Percentiles rank a stretch among this genome's conserved stretches.
Evolutionary conservation across 139 green algal species (phyloP).

Genomic region (Raphidocelis subcapitata): DNA sequence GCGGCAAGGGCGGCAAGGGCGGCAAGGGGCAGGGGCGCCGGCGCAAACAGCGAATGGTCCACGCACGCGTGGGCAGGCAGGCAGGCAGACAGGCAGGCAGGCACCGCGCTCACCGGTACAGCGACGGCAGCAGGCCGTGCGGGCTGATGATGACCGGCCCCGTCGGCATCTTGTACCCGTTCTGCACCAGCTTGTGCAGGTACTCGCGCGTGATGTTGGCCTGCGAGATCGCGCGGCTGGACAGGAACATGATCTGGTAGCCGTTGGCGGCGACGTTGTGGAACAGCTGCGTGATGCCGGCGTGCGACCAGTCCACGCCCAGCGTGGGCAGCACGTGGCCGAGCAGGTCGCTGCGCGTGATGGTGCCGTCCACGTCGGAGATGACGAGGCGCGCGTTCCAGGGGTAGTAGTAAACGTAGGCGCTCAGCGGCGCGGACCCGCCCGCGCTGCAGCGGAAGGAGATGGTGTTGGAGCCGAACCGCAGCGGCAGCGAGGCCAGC

Average conservation of each 20-base stretch:
- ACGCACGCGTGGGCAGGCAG: too few species aligned
- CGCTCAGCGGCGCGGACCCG: slow-evolving; percentile 47
- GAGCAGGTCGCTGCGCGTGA: slow-evolving; percentile 86
- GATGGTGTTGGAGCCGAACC: slow-evolving; percentile 79
- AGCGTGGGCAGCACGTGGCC: slow-evolving; percentile 89
- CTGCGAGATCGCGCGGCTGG: slow-evolving; percentile 55
- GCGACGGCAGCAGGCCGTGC: slow-evolving; percentile 86
- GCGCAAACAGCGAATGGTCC: too few species aligned
- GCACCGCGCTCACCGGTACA: slow-evolving; percentile 84
- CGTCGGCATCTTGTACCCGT: slow-evolving; percentile 66
- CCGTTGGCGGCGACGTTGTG: slow-evolving; percentile 73
- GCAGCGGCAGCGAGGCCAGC: slow-evolving; percentile 66
- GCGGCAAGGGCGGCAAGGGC: slow-evolving; percentile 4
- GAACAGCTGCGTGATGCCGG: slow-evolving; percentile 81
- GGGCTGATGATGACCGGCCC: slow-evolving; percentile 95
- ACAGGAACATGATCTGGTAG: slow-evolving; percentile 64
- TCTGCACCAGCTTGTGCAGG: slow-evolving; percentile 84
- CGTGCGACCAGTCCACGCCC: slow-evolving; percentile 88
- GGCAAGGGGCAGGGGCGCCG: too few species aligned
- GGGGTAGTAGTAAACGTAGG: slow-evolving; percentile 80
- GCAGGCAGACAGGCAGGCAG: too few species aligned
- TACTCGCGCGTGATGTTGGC: slow-evolving; percentile 89
- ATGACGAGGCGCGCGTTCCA: slow-evolving; percentile 73
- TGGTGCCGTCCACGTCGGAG: slow-evolving; percentile 92
- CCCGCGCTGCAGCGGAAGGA: slow-evolving; percentile 48